These are phyloP conservation scores for Heliocybe sulcata DNA, from an alignment of 1,284 basidiomycete species.

Conservation along the genomic window DNA sequence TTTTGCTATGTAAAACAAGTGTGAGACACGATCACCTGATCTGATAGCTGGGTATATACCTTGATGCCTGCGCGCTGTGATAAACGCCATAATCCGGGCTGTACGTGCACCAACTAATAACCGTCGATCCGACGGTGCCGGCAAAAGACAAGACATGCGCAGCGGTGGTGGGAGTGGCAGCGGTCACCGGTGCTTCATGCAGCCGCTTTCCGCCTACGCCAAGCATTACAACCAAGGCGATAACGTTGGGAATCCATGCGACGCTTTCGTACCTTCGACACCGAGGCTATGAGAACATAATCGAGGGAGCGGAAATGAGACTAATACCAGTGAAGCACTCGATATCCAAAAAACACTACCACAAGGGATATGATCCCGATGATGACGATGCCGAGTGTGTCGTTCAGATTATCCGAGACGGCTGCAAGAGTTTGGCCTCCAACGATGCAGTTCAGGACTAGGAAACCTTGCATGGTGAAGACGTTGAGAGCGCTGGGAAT, in stretches of 20 bases:
- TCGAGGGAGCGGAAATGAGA: slow-evolving; percentile 83
- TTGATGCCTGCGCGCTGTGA: slow-evolving; percentile 46
- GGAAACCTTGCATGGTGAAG: slow-evolving; percentile 61
- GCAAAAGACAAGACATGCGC: slow-evolving; percentile 54
- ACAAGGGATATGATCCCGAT: slow-evolving; percentile 73
- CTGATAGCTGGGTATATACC: slow-evolving; percentile 24
- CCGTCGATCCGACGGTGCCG: slow-evolving; percentile 66
- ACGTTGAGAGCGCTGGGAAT: slow-evolving; percentile 61
- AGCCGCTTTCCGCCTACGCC: slow-evolving; percentile 70
- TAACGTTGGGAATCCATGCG: slow-evolving; percentile 73
- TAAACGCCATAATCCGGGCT: slow-evolving; percentile 73
- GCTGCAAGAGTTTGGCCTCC: slow-evolving; percentile 76
- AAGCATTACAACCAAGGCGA: slow-evolving; percentile 70
- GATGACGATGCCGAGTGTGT: not conserved
- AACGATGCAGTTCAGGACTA: slow-evolving; percentile 71
- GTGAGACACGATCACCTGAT: not conserved
- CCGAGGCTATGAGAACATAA: too few relatives aligned
- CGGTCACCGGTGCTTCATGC: slow-evolving; percentile 23
- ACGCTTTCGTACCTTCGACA: slow-evolving; percentile 58
- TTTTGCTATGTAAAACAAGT: slow-evolving; percentile 34
- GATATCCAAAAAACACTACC: slow-evolving; percentile 22
- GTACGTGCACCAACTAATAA: slow-evolving; percentile 59
- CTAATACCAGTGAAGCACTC: slow-evolving; percentile 22
- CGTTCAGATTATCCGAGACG: slow-evolving; percentile 36
- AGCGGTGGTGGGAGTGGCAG: slow-evolving; percentile 44